Evolutionary conservation across 108 stramenopile species (phyloP), one percentile per base, ranked within the genome.

Genomic region (Cyclotella atomus): DNA sequence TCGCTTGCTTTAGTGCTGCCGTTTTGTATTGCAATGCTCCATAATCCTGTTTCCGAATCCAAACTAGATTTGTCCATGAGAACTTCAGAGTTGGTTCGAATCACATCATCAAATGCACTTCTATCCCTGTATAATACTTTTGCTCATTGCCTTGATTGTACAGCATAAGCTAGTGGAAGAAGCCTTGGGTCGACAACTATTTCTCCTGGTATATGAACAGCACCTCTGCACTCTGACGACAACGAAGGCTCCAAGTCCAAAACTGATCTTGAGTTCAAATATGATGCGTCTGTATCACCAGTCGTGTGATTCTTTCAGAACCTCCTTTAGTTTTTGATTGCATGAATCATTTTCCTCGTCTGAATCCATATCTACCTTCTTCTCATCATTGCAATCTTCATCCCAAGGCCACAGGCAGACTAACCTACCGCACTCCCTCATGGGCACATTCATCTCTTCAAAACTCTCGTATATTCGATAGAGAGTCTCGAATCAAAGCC

Each of bases 131-230:
- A 32, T 49, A 71, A 79, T 25, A 45, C 32, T 0, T 78, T 86
- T 20, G 88, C 94, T 75, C 88, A 83, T 66, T 87, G 85, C 23
- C 85, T 59, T 10, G 94, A 88, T 53, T 90, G 88, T 21, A 73
- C 73, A 38, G 86, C 91, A 3, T 84, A 83, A 24, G 89, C 84
- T 33, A 95, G 77, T 0, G 90, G 86, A 66, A 85, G 87, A 33
- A 92, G 64, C 91, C 91, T 92, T n/a, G 94, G 89, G 73, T 95
- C 91, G 2, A 91, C 87, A 28, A 92, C 90, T 21, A 89, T 78
- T 85, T 95, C 94, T 16, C 89, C 86, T 10, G 85, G 89, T 65
- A 90, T 89, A 53, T 89, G 87, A 25, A 90, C 77, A 46, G 90
- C 94, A 25, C 89, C 90, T 30, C 16, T 20, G 29, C 84, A 85